Base-by-base conservation (phyloP, 208 protist genomes). In the Trypanosoma lewisi region DNA sequence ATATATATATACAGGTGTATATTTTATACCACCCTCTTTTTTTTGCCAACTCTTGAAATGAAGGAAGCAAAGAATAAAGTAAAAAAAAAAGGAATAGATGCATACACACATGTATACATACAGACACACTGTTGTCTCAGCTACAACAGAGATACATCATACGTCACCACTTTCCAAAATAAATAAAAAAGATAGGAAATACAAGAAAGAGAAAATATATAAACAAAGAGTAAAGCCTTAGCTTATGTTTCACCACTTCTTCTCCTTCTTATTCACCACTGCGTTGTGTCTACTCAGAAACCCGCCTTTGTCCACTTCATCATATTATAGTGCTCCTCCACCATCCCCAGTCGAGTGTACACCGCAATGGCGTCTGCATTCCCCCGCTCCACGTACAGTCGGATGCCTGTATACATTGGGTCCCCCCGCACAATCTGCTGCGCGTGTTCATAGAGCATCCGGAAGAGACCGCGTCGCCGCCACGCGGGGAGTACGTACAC, bases 281-380 rank as follows among this genome's bases (percentile, higher is more conserved):
- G n/a, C n/a, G n/a, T n/a, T n/a, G n/a, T n/a, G n/a, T n/a, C n/a
- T n/a, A n/a, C n/a, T n/a, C n/a, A n/a, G n/a, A 57, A 45, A 8
- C 28, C 48, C 23, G 63, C 53, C 67, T 91, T 91, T 72, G 76
- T 83, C 78, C 80, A 85, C 39, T 83, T 80, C 84, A 91, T 87
- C 73, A 87, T 83, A 62, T 80, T 30, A 66, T 87, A 85, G 66
- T 91, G 78, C 59, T 87, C 84, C 58, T 69, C 67, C 42, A 66
- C 55, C 80, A 91, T 87, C 0, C 84, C 84, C 55, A 87, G 33
- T 11, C 54, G 70, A 21, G 64, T 37, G 64, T 91, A 11, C 39
- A 69, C 67, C 33, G 36, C 65, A 34, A 62, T 78, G 30, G 84
- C 80, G 16, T 59, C 59, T 37, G 37, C 42, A 53, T 87, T 91